Evolutionary conservation across 352 stramenopile genomes (phyloP).

Genomic region (Phytophthora foliorum): DNA sequence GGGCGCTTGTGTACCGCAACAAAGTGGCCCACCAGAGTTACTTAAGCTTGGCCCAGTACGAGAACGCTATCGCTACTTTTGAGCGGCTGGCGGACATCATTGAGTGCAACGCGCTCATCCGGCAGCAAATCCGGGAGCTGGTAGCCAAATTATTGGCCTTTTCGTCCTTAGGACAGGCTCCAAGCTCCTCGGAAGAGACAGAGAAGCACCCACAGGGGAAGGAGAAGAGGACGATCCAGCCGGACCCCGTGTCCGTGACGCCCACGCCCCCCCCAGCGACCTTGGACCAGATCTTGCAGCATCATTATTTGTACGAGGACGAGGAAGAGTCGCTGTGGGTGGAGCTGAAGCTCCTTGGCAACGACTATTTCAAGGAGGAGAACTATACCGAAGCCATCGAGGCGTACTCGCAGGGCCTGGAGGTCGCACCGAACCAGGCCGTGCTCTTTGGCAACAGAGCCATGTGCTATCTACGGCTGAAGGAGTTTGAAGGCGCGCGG

Average conservation of each 20-base stretch:
- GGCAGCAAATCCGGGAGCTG: conserved; percentile 42
- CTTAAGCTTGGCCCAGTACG: conserved; percentile 40
- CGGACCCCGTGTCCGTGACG: neutral
- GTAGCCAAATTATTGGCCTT: conserved; percentile 43
- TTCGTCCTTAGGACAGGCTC: conserved; percentile 8
- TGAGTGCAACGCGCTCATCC: conserved; percentile 38
- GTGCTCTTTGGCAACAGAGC: conserved; percentile 49
- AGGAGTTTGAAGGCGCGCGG: conserved; percentile 38
- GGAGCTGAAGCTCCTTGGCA: conserved; percentile 43
- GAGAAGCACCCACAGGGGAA: neutral
- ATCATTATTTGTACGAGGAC: conserved; percentile 32
- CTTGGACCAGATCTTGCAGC: conserved; percentile 39
- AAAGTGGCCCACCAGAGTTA: conserved; percentile 50
- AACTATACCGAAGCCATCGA: conserved; percentile 47
- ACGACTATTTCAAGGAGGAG: conserved; percentile 45
- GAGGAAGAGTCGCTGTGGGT: conserved; percentile 38
- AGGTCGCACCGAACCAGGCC: conserved; percentile 35
- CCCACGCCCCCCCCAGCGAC: conserved; percentile 19
- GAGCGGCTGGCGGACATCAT: conserved; percentile 46
- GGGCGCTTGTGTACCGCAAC: conserved; percentile 44
- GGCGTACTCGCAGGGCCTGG: conserved; percentile 38
- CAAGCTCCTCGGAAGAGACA: conserved; percentile 1
- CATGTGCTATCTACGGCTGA: conserved; percentile 39
- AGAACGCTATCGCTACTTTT: conserved; percentile 45
- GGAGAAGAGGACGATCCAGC: neutral